A percentile compares a stretch with the other conserved stretches of the same genome.
phyloP scores from a whole-genome alignment of 306 rosid species.

The Echinosophora koreensis region DNA sequence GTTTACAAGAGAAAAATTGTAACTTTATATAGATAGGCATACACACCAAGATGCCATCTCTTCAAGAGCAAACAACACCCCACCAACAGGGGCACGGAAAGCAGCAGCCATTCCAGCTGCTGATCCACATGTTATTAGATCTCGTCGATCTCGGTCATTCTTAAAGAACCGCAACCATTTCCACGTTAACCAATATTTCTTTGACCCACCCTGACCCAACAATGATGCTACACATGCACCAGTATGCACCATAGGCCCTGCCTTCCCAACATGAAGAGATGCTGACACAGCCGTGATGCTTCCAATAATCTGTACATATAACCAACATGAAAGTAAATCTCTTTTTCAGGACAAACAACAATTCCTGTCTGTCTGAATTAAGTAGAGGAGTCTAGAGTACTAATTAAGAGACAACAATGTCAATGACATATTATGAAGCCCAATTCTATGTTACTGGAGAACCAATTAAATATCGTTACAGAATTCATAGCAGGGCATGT shows the following conservation, averaged over 20 bases:
- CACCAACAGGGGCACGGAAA: conserved; percentile 96
- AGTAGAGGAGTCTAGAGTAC: conserved; percentile 13
- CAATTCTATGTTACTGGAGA: not conserved
- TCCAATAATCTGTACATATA: conserved; percentile 76
- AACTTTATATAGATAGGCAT: conserved; percentile 29
- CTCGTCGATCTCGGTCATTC: conserved; percentile 90
- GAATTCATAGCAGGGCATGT: conserved; percentile 6
- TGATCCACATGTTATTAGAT: conserved; percentile 84
- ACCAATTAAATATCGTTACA: not conserved
- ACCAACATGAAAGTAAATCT: conserved; percentile 38
- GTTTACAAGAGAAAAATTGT: conserved; percentile 32
- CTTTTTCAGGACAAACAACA: conserved; percentile 41
- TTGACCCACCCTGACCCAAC: conserved; percentile 89
- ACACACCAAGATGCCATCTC: conserved; percentile 94
- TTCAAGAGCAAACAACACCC: conserved; percentile 92
- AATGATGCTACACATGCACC: conserved; percentile 92
- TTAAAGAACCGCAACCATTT: conserved; percentile 81
- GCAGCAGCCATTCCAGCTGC: conserved; percentile 99
- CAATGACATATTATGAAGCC: conserved; percentile 7
- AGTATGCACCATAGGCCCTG: conserved; percentile 99
- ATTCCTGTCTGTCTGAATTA: conserved; percentile 1
- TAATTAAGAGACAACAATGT: not conserved
- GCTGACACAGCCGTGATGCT: conserved; percentile 91
- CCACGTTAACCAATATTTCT: conserved; percentile 75
- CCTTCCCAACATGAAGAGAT: conserved; percentile 86